phyloP scores from a whole-genome alignment of 331 rosid species.

The Phaseolus coccineus region DNA sequence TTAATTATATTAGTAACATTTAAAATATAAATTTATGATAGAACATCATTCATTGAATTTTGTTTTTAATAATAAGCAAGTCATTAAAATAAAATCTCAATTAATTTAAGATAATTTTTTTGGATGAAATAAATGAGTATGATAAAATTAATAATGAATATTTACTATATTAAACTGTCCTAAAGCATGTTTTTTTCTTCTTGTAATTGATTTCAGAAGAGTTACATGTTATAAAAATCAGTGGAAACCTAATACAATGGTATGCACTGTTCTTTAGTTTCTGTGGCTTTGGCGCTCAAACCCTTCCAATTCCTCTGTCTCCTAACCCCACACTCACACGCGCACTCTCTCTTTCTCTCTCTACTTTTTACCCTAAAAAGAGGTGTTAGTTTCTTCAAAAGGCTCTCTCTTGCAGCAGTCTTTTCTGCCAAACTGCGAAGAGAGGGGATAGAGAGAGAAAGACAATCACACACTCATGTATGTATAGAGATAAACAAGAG shows the following conservation, averaged over 20 bases:
- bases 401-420: constrained; percentile 55
- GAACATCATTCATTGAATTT: not conserved
- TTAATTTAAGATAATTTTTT: too few species aligned
- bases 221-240: too few species aligned
- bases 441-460: constrained; percentile 19
- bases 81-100: not conserved
- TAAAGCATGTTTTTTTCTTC: too few species aligned
- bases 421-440: constrained; percentile 55
- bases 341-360: constrained; percentile 45
- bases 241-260: constrained; percentile 45
- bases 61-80: too few species aligned
- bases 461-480: not conserved
- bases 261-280: constrained; percentile 36
- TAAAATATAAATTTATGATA: too few species aligned
- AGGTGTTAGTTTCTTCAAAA: constrained; percentile 59
- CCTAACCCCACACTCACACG: constrained; percentile 35
- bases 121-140: too few species aligned
- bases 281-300: constrained; percentile 50
- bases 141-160: not conserved
- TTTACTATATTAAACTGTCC: not conserved
- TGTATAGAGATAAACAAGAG: constrained; percentile 3
- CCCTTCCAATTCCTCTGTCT: constrained; percentile 46
- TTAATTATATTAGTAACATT: too few species aligned
- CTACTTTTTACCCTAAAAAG: constrained; percentile 58
- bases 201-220: too few species aligned